phyloP scores from a whole-genome alignment of 225 moss, liverwort and hornwort species.

The Polytrichum formosum region DNA sequence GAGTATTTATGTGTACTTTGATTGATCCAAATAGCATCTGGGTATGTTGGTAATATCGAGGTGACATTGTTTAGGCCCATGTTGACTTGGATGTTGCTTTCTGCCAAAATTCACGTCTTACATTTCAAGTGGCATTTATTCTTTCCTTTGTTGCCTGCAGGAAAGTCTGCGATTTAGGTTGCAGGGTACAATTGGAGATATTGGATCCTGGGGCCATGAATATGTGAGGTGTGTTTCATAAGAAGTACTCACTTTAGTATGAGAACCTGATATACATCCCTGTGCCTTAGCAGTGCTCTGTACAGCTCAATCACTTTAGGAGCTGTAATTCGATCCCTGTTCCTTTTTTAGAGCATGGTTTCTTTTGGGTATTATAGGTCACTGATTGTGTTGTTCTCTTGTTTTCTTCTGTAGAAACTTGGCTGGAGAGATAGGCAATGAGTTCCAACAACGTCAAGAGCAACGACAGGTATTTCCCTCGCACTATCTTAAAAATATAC shows the following conservation, averaged over 20 bases:
- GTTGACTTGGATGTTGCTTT: too few relatives aligned
- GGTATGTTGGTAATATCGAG: too few relatives aligned
- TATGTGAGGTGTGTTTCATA: slow-evolving; percentile 74
- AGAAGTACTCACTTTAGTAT: background rate
- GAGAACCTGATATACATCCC: background rate
- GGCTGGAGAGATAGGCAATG: slow-evolving; percentile 93
- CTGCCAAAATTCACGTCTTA: too few relatives aligned
- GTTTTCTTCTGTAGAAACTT: slow-evolving; percentile 60
- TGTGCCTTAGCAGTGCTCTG: too few relatives aligned
- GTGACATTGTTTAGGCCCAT: too few relatives aligned
- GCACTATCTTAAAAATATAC: background rate
- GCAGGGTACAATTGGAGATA: slow-evolving; percentile 86
- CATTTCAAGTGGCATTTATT: too few relatives aligned
- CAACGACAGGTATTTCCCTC: slow-evolving; percentile 72
- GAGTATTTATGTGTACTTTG: too few relatives aligned
- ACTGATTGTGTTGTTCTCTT: background rate
- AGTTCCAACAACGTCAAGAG: slow-evolving; percentile 97
- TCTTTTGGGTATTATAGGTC: background rate
- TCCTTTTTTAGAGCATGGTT: background rate
- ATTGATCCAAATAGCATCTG: too few relatives aligned
- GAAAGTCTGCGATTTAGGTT: slow-evolving; percentile 95
- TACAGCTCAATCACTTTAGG: too few relatives aligned
- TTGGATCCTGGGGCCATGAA: slow-evolving; percentile 99
- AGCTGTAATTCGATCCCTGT: too few relatives aligned
- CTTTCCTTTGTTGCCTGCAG: slow-evolving; percentile 29